A percentile compares a stretch with the other conserved stretches of the same genome.
Conservation (phyloP, 2,329 filamentous ascomycete genomes). For the Pestalotiopsis sp. region DNA sequence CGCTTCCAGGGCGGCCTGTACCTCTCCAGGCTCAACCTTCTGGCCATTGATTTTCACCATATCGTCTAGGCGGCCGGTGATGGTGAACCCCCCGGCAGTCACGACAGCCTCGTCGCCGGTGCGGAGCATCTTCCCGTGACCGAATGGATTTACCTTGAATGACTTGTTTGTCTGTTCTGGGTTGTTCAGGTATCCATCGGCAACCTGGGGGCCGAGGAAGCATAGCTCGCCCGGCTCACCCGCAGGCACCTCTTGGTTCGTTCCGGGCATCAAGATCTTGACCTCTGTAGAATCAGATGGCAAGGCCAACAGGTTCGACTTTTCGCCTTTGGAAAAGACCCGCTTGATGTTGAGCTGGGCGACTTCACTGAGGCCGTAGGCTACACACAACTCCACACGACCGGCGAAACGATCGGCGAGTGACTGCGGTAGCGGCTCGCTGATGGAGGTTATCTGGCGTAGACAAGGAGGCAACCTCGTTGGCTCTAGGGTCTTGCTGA, state of each 20-base stretch:
- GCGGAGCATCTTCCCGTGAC: not conserved
- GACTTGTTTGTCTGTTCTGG: not conserved
- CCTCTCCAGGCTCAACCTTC: not conserved
- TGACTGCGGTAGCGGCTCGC: not conserved
- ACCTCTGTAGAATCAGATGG: not conserved
- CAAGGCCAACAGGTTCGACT: not conserved
- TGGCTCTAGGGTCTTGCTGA: not conserved
- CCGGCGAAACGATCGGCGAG: not conserved
- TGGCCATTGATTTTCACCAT: not conserved
- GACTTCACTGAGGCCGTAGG: not conserved
- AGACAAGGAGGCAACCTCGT: not conserved
- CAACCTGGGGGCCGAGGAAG: not conserved
- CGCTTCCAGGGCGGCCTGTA: not conserved
- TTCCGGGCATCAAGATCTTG: not conserved
- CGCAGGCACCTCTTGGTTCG: not conserved
- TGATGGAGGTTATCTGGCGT: not conserved
- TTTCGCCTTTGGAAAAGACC: not conserved
- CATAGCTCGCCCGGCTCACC: not conserved
- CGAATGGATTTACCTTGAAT: not conserved
- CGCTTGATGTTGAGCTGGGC: not conserved
- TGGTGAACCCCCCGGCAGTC: not conserved
- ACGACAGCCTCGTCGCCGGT: not conserved
- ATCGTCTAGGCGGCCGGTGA: not conserved
- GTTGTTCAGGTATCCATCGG: not conserved
- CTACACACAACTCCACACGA: not conserved